Evolutionary conservation across 441 rosid species (phyloP).

Genomic region (Adansonia gregorii): DNA sequence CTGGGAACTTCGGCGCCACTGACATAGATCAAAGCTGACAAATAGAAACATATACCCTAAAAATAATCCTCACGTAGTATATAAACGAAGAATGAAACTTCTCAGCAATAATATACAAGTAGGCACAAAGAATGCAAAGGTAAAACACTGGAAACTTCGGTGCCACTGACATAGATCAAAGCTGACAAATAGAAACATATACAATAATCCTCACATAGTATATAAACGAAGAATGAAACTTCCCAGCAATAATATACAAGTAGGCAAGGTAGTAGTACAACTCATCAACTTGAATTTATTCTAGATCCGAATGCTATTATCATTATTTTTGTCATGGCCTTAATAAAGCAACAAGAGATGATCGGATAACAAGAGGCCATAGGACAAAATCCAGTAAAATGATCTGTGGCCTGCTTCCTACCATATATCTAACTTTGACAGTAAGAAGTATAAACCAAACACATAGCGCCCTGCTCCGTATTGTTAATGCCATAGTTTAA

Average conservation of each 20-base stretch:
- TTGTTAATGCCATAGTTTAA: background rate
- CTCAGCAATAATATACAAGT: constrained; percentile 3
- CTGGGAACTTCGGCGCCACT: background rate
- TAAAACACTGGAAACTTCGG: background rate
- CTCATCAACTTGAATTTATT: constrained; percentile 9
- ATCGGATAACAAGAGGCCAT: background rate
- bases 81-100: background rate
- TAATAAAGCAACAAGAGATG: constrained; percentile 8
- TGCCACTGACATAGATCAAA: background rate
- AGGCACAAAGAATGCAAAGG: background rate
- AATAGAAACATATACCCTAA: constrained; percentile 5
- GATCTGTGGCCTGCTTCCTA: constrained; percentile 1
- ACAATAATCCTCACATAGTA: constrained; percentile 2
- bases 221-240: background rate
- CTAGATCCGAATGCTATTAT: background rate
- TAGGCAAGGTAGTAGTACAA: background rate
- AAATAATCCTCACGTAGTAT: background rate
- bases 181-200: background rate
- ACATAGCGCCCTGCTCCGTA: constrained; percentile 2
- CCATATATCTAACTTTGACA: background rate
- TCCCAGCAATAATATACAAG: background rate
- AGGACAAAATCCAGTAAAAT: constrained; percentile 4
- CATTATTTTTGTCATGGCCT: constrained; percentile 3
- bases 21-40: background rate
- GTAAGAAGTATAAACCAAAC: background rate